These are phyloP conservation scores for Candida ponderosae DNA, from an alignment of 805 yeast species.

Conservation along the genomic window DNA sequence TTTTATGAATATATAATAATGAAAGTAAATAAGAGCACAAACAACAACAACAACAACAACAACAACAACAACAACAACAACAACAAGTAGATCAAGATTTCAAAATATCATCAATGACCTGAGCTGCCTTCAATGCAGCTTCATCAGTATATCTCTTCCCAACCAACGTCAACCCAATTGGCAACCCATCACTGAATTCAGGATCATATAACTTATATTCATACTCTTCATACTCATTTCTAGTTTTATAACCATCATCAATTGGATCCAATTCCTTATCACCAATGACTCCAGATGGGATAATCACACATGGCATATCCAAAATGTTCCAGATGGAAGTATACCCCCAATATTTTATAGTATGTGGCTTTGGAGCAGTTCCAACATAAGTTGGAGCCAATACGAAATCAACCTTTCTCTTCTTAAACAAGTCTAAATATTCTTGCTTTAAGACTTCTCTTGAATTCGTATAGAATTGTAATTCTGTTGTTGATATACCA, in stretches of 20 bases:
- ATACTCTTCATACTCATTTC: conserved; percentile 20
- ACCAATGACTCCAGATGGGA: conserved; percentile 54
- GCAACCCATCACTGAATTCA: conserved; percentile 21
- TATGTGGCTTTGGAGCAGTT: conserved; percentile 61
- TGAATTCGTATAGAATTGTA: conserved; percentile 42
- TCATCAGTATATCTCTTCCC: conserved; percentile 39
- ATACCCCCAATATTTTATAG: conserved; percentile 72
- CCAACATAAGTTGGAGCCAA: conserved; percentile 62
- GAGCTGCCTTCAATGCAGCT: conserved; percentile 33
- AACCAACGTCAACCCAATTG: conserved; percentile 35
- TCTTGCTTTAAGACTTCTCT: conserved; percentile 55
- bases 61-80: no score
- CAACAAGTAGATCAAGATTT: conserved; percentile 13
- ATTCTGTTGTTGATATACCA: conserved; percentile 38
- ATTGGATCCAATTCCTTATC: conserved; percentile 43
- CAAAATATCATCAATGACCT: conserved; percentile 24
- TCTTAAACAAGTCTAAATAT: conserved; percentile 44
- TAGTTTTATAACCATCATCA: conserved; percentile 14
- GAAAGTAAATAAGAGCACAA: no score
- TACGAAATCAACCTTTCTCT: conserved; percentile 54
- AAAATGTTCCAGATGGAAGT: conserved; percentile 66
- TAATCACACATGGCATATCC: conserved; percentile 60
- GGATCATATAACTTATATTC: not conserved
- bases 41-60: no score
- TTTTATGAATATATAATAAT: no score